Evolutionary conservation across 768 basidiomycete species (phyloP).

Genomic region (Polyporus arcularius): DNA sequence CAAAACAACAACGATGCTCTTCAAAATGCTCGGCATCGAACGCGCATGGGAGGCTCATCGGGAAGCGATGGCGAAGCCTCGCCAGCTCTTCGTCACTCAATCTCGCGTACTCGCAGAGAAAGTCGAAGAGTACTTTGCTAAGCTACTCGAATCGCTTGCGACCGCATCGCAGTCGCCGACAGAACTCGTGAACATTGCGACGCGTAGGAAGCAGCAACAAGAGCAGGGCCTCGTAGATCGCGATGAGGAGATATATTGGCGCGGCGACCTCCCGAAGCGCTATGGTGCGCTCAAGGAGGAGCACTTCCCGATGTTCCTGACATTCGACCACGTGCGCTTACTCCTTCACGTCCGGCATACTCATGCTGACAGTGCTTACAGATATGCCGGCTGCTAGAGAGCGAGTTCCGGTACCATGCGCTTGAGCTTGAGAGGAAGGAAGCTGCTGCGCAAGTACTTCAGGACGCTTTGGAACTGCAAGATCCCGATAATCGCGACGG

Average conservation of each 20-base stretch:
- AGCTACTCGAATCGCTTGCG: conserved; percentile 36
- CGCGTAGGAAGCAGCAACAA: too few species aligned
- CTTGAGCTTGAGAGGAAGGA: background rate
- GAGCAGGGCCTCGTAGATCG: conserved; percentile 27
- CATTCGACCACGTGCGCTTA: conserved; percentile 55
- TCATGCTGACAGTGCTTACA: conserved; percentile 20
- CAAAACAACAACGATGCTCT: conserved; percentile 77
- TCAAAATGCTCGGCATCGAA: conserved; percentile 74
- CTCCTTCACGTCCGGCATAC: background rate
- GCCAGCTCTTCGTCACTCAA: conserved; percentile 75
- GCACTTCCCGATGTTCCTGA: conserved; percentile 72
- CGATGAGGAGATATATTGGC: conserved; percentile 40
- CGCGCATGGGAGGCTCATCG: conserved; percentile 44
- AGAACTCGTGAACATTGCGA: too few species aligned
- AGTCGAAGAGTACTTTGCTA: conserved; percentile 64
- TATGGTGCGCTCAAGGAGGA: conserved; percentile 58
- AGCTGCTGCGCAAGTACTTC: background rate
- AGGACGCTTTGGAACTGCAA: background rate
- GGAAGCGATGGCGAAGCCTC: conserved; percentile 41
- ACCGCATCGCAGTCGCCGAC: too few species aligned
- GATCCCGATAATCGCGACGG: too few species aligned
- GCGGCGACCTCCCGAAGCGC: conserved; percentile 39
- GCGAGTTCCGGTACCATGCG: conserved; percentile 34
- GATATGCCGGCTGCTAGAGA: conserved; percentile 53
- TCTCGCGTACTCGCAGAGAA: conserved; percentile 68